Conservation (phyloP, 805 yeast species). For the Sugiyamaella chiloensis region DNA sequence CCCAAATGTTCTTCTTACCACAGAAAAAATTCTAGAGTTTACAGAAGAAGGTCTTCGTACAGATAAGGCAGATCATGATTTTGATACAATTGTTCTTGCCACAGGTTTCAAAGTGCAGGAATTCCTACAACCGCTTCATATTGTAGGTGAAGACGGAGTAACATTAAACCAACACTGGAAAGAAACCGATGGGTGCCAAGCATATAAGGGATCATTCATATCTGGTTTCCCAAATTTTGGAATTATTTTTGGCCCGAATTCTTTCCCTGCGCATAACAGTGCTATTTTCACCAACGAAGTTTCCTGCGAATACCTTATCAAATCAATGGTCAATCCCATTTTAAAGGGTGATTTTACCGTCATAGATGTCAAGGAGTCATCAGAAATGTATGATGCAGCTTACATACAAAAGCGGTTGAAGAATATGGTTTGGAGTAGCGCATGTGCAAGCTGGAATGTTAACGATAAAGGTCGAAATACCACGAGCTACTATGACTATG, state of each 20-base stretch:
- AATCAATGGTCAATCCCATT: constrained; percentile 16
- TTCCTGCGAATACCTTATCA: constrained; percentile 17
- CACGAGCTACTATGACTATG: constrained; percentile 13
- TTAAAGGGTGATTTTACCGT: constrained; percentile 6
- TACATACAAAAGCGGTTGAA: constrained; percentile 7
- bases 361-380: constrained; percentile 17
- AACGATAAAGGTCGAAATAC: constrained; percentile 17
- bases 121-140: constrained; percentile 16
- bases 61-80: constrained; percentile 1
- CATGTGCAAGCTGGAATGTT: constrained; percentile 20
- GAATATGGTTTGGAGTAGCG: constrained; percentile 15
- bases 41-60: constrained; percentile 4
- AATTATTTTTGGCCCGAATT: constrained; percentile 22
- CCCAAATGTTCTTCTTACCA: constrained; percentile 12
- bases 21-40: constrained; percentile 15
- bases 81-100: constrained; percentile 17
- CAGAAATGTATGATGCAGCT: constrained; percentile 14
- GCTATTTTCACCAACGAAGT: constrained; percentile 21
- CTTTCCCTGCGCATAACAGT: constrained; percentile 22
- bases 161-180: constrained; percentile 16
- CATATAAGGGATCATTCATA: constrained; percentile 21
- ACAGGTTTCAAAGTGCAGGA: constrained; percentile 22
- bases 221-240: constrained; percentile 25
- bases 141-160: constrained; percentile 17
- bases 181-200: constrained; percentile 21